phyloP scores from a whole-genome alignment of 495 filamentous ascomycete species.

The Articulospora tetracladia region DNA sequence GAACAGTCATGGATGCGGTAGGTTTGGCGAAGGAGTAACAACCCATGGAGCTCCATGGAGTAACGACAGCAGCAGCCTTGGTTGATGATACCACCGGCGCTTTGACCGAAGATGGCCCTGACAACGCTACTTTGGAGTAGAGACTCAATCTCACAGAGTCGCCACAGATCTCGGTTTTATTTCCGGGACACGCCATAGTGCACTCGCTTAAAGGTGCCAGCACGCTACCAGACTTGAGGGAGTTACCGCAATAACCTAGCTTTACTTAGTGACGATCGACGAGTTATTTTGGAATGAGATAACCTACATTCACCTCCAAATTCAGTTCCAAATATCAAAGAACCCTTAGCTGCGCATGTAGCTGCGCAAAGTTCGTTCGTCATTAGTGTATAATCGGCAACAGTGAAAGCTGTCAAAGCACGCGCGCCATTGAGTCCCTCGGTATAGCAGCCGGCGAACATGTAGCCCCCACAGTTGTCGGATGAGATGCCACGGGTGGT shows the following conservation, averaged over 20 bases:
- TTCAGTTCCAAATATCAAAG: constrained; percentile 31
- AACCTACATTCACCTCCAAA: constrained; percentile 27
- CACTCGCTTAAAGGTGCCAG: constrained; percentile 32
- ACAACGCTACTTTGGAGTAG: constrained; percentile 31
- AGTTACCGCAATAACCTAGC: constrained; percentile 1
- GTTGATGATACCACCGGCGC: not conserved
- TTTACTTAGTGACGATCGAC: not conserved
- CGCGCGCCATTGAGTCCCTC: constrained; percentile 23
- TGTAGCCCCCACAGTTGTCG: constrained; percentile 9
- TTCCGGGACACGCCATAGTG: constrained; percentile 50
- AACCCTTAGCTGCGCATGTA: constrained; percentile 21
- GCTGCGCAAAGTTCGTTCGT: constrained; percentile 31
- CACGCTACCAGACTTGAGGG: not conserved
- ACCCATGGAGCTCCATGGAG: constrained; percentile 6
- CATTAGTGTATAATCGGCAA: constrained; percentile 22
- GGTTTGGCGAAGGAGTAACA: constrained; percentile 22
- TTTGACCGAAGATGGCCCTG: not conserved
- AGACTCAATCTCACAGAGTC: constrained; percentile 47
- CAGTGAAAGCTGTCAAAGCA: constrained; percentile 15
- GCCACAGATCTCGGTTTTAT: constrained; percentile 50
- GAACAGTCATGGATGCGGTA: not conserved
- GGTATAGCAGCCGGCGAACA: constrained; percentile 23
- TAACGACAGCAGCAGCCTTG: not conserved
- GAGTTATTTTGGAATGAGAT: not conserved
- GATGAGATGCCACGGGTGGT: not conserved